These are phyloP conservation scores for Fagus crenata DNA, from an alignment of 306 rosid species.

Conservation along the genomic window DNA sequence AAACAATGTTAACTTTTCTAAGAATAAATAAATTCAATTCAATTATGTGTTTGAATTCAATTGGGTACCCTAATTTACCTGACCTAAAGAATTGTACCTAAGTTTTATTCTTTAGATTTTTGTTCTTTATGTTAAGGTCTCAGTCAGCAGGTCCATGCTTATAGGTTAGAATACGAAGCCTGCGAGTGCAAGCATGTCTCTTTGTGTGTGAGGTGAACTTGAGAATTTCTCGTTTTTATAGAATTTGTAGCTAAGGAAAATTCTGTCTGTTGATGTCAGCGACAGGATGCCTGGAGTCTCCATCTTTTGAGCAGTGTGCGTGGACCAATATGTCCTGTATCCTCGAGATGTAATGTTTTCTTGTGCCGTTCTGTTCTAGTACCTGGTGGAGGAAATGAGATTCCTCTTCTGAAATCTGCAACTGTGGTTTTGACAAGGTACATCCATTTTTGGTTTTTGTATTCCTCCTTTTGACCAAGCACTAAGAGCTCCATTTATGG, in stretches of 20 bases:
- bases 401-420: constrained; percentile 65
- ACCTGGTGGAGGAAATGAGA: constrained; percentile 71
- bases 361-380: constrained; percentile 68
- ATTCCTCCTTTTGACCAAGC: too few species aligned
- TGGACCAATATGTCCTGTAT: constrained; percentile 51
- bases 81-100: too few species aligned
- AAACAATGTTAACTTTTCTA: too few species aligned
- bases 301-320: constrained; percentile 52
- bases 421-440: constrained; percentile 65
- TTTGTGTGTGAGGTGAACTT: background rate
- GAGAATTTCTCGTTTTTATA: background rate
- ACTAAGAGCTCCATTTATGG: background rate
- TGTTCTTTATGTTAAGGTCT: background rate
- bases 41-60: too few species aligned
- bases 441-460: constrained; percentile 4
- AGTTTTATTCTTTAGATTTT: background rate
- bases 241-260: constrained; percentile 26
- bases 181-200: background rate
- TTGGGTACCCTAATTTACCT: too few species aligned
- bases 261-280: constrained; percentile 47
- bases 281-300: constrained; percentile 58
- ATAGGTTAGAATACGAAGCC: background rate
- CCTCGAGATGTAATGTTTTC: constrained; percentile 66
- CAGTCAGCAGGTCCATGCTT: background rate
- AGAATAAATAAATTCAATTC: too few species aligned